Conservation (phyloP, 176 grass and related monocot genomes). For the Carex cristatella region DNA sequence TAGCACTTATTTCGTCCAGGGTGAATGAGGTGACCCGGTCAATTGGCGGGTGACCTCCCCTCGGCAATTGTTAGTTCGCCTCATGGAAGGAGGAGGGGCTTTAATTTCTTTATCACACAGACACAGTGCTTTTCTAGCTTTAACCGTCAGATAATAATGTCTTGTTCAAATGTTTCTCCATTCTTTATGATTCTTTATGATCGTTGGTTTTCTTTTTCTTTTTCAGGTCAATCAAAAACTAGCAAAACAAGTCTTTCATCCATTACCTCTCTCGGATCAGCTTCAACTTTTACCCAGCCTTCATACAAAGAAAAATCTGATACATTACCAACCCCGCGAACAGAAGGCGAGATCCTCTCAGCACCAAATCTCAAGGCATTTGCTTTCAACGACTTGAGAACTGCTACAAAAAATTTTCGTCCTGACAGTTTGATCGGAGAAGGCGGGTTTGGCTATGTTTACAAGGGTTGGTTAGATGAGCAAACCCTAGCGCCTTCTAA, state of each 20-base stretch:
- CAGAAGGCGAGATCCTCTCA: conserved; percentile 76
- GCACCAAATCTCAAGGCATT: conserved; percentile 83
- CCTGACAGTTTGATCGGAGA: conserved; percentile 76
- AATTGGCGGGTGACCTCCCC: background rate
- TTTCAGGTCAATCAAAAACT: conserved; percentile 61
- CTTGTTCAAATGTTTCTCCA: background rate
- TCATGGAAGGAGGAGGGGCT: background rate
- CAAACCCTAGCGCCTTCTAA: conserved; percentile 54
- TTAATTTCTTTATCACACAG: background rate
- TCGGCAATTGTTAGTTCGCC: background rate
- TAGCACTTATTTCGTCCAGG: background rate
- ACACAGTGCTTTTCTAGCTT: background rate
- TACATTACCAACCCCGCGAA: conserved; percentile 43
- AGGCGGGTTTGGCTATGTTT: conserved; percentile 89
- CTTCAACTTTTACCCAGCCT: conserved; percentile 52
- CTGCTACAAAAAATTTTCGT: conserved; percentile 80
- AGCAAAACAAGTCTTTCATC: conserved; percentile 71
- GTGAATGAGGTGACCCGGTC: background rate
- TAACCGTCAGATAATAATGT: background rate
- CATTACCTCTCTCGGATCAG: conserved; percentile 36
- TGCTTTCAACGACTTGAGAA: conserved; percentile 60
- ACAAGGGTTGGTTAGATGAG: conserved; percentile 94
- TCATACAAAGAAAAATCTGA: conserved; percentile 41
- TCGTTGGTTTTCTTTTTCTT: background rate
- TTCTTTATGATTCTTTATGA: background rate